Base-by-base conservation (phyloP, 2,329 filamentous ascomycete species). In the Trichoderma aggressivum region DNA sequence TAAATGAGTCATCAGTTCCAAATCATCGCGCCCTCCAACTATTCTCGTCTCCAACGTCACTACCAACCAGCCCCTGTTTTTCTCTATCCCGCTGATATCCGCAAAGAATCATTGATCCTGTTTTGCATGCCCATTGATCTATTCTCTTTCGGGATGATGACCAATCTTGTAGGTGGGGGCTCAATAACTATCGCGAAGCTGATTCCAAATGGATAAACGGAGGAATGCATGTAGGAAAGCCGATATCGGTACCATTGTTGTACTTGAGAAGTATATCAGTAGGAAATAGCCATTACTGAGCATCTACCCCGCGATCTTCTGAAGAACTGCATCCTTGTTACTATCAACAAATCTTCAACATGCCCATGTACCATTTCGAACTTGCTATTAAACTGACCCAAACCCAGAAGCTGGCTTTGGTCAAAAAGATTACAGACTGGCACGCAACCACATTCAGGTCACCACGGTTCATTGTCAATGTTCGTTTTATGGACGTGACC, bases 401-500 rank as follows among this genome's bases (percentile, higher is more conserved):
- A 47, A 16, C 58, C 24, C 70, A 71, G n/a, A 71, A 71, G 34
- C 16, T 71, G 65, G 58, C 64, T 53, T 61, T 72, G 34, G 67
- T 59, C 10, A 69, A 62, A 7, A 47, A 32, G 14, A 72, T 72
- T 18, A 72, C 71, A 2, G 71, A 72, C 30, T 72, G 71, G 71
- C 71, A 72, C 21, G 68, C 71, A 43, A 71, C 61, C n/a, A 72
- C 71, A 2, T 72, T 72, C 21, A 71, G 60, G 7, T 43, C 71
- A 21, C 71, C 71, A 16, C 56, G 61, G 5, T 72, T 72, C 32
- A 72, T 72, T 24, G 71, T 72, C 61, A 72, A 72, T 14, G 67
- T 70, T 18, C 71, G 71, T n/a, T 72, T 72, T 30, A 26, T 72
- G 6, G 71, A 72, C 43, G 62, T 63, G 7, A 32, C 61, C 4